Evolutionary conservation across 2,329 filamentous ascomycete species (phyloP).

Genomic region (Fusarium penzigii): DNA sequence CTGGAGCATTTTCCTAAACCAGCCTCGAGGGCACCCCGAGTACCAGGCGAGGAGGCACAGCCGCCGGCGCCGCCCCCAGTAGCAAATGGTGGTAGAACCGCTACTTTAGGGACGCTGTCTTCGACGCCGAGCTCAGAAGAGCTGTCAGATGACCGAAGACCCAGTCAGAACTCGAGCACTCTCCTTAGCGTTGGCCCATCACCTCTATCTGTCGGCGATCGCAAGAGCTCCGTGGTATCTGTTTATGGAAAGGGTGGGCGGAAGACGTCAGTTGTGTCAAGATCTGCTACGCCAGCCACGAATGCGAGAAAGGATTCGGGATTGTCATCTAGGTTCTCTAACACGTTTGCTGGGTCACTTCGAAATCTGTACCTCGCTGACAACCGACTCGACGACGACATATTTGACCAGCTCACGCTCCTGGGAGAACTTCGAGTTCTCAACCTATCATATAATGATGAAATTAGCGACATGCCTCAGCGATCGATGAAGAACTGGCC

Average conservation of each 20-base stretch:
- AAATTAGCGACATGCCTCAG: conserved; percentile 85
- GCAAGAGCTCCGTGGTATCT: conserved; percentile 85
- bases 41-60: conserved; percentile 51
- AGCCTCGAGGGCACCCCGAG: conserved; percentile 66
- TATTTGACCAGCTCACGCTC: conserved; percentile 86
- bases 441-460: conserved; percentile 91
- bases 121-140: conserved; percentile 77
- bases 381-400: conserved; percentile 90
- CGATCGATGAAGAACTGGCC: conserved; percentile 88
- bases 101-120: conserved; percentile 45
- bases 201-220: conserved; percentile 61
- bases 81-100: conserved; percentile 41
- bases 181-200: conserved; percentile 76
- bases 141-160: conserved; percentile 67
- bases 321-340: conserved; percentile 74
- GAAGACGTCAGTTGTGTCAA: conserved; percentile 81
- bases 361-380: conserved; percentile 87
- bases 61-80: conserved; percentile 34
- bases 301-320: conserved; percentile 82
- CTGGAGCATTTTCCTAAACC: conserved; percentile 89
- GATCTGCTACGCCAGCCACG: conserved; percentile 56
- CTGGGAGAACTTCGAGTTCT: conserved; percentile 83
- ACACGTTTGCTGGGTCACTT: conserved; percentile 86
- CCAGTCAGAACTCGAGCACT: conserved; percentile 81
- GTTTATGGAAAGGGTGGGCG: conserved; percentile 76